Conservation (phyloP, 108 stramenopile species). For the Cyclotella cryptica region DNA sequence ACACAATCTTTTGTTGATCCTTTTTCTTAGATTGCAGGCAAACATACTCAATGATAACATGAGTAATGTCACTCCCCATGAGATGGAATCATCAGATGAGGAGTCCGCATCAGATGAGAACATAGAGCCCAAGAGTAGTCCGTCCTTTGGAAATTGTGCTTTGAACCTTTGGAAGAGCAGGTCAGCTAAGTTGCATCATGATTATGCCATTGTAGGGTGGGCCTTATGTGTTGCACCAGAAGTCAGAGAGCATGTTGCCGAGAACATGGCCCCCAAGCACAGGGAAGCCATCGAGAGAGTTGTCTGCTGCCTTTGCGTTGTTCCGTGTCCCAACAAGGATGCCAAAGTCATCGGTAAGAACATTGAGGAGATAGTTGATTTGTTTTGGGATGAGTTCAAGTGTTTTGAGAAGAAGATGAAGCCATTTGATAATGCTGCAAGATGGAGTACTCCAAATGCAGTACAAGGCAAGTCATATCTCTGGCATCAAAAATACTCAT, state of each 20-base stretch:
- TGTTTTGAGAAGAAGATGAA: not conserved
- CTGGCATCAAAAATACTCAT: conserved; percentile 16
- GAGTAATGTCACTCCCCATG: not conserved
- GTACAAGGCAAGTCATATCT: not conserved
- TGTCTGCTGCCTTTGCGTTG: not conserved
- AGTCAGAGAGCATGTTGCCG: not conserved
- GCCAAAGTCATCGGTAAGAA: too few relatives aligned
- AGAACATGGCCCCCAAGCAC: not conserved
- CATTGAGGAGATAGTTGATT: not conserved
- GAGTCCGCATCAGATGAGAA: too few relatives aligned
- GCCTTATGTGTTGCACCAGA: not conserved
- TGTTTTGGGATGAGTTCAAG: conserved; percentile 4
- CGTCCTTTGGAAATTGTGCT: not conserved
- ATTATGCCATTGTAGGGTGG: not conserved
- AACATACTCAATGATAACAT: too few relatives aligned
- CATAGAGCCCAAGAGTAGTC: too few relatives aligned
- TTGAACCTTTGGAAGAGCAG: not conserved
- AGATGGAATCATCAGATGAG: not conserved
- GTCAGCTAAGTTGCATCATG: not conserved
- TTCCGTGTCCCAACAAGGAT: not conserved
- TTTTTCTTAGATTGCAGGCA: too few relatives aligned
- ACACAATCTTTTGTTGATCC: too few relatives aligned
- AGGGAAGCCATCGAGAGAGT: not conserved
- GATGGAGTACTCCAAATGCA: not conserved
- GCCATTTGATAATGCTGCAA: not conserved